A percentile compares a stretch with the other conserved stretches of the same genome.
Conservation (phyloP, 148 eudicot species). For the Rhododendron henanense region DNA sequence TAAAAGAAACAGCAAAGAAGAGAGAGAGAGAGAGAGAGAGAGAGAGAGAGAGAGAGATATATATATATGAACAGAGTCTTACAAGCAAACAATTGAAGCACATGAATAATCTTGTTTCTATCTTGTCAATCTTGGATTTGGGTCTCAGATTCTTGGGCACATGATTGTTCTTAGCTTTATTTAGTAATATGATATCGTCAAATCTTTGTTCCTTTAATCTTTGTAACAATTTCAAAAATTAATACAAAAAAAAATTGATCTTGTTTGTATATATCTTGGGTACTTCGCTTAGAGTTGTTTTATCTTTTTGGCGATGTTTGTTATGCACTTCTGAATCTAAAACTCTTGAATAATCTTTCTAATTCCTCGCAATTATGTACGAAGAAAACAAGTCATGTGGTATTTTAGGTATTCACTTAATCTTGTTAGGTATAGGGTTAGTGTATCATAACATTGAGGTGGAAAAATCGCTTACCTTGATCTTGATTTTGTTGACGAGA, state of each 20-base stretch:
- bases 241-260: too few relatives aligned
- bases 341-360: neutral
- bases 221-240: too few relatives aligned
- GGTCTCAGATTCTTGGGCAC: too few relatives aligned
- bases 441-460: neutral
- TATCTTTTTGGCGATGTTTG: neutral
- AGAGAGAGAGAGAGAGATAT: neutral
- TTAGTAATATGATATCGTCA: too few relatives aligned
- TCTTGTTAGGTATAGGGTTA: neutral
- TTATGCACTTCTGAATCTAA: neutral
- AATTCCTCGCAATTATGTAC: neutral
- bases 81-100: neutral
- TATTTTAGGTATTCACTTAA: neutral
- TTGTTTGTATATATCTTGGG: neutral
- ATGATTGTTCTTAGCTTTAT: too few relatives aligned
- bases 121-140: too few relatives aligned
- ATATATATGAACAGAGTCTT: too few relatives aligned
- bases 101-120: neutral
- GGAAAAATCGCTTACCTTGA: slow-evolving; percentile 14
- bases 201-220: too few relatives aligned
- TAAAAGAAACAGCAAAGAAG: too few relatives aligned
- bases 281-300: too few relatives aligned
- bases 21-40: too few relatives aligned
- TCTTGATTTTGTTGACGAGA: slow-evolving; percentile 9
- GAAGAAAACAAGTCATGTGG: neutral